Conservation (phyloP, 2,329 filamentous ascomycete genomes). For the Diaporthe destruens region DNA sequence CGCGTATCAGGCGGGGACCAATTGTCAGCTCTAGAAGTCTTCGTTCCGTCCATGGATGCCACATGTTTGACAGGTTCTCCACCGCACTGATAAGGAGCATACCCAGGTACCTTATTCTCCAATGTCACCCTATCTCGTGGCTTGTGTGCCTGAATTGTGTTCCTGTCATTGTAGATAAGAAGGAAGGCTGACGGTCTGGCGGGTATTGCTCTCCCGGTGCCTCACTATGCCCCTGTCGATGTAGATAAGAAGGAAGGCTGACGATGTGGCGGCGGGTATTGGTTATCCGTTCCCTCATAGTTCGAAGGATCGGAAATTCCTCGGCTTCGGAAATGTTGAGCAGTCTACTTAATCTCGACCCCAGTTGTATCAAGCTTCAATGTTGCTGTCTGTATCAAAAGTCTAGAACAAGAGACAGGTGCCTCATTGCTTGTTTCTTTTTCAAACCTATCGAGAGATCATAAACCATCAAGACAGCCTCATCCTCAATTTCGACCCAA, state of each 20-base stretch:
- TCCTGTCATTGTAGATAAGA: neutral
- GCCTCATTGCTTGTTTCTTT: neutral
- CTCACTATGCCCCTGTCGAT: neutral
- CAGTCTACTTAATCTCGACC: neutral
- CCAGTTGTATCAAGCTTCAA: neutral
- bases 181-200: neutral
- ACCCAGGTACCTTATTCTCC: neutral
- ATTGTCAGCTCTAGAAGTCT: neutral
- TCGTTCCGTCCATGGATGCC: neutral
- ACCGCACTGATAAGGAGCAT: neutral
- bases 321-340: neutral
- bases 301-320: neutral
- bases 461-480: no score
- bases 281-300: neutral
- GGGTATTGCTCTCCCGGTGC: neutral
- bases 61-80: neutral
- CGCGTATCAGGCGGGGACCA: neutral
- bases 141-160: neutral
- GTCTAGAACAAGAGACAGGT: neutral
- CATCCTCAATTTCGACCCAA: no score
- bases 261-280: neutral
- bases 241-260: neutral
- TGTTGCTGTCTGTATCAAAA: neutral
- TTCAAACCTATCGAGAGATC: neutral
- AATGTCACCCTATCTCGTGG: neutral